Conservation (phyloP, 2,329 filamentous ascomycete genomes). For the Trichoderma lentiforme region DNA sequence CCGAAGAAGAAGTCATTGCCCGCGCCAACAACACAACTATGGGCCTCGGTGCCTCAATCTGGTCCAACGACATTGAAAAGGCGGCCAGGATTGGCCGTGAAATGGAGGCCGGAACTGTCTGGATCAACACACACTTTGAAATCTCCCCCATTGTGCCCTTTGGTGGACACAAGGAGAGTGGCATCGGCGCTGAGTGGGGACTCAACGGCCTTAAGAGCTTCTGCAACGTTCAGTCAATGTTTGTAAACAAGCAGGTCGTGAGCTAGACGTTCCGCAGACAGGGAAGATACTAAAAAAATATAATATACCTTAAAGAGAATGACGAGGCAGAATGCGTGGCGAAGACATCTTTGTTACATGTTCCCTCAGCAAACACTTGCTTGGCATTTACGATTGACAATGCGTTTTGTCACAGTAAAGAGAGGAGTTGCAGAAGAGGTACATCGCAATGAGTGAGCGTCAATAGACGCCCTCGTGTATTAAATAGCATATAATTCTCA, state of each 20-base stretch:
- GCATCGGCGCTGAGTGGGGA: conserved; percentile 45
- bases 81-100: conserved; percentile 44
- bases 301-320: background rate
- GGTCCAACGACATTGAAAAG: conserved; percentile 50
- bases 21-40: conserved; percentile 47
- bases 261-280: background rate
- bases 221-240: conserved; percentile 5
- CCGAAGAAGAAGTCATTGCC: conserved; percentile 33
- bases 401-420: background rate
- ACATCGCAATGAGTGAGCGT: background rate
- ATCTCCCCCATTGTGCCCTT: conserved; percentile 62
- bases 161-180: conserved; percentile 62
- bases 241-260: background rate
- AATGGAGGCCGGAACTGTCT: conserved; percentile 52
- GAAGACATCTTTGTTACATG: background rate
- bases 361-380: background rate
- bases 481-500: background rate
- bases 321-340: background rate
- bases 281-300: background rate
- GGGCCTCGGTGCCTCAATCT: conserved; percentile 55
- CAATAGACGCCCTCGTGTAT: background rate
- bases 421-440: background rate
- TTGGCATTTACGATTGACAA: background rate
- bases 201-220: conserved; percentile 7
- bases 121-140: conserved; percentile 42